Evolutionary conservation across 2,329 filamentous ascomycete genomes (phyloP).

Genomic region (Myriosclerotinia curreyana): DNA sequence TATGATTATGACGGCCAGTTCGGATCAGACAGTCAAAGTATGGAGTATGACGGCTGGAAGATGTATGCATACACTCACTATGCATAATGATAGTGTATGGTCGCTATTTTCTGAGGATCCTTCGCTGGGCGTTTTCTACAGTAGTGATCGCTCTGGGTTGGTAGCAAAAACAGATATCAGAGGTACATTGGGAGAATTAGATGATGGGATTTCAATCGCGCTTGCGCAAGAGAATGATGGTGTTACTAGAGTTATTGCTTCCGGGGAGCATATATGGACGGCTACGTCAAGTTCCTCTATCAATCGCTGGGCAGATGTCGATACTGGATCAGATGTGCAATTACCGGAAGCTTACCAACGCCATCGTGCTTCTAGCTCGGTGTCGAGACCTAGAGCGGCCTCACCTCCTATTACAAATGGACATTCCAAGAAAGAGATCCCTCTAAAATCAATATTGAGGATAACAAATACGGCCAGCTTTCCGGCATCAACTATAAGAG

Average conservation of each 20-base stretch:
- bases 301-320: slow-evolving; percentile 74
- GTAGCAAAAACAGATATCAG: slow-evolving; percentile 96
- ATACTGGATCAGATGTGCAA: slow-evolving; percentile 70
- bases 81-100: slow-evolving; percentile 99
- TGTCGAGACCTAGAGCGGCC: slow-evolving; percentile 42
- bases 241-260: slow-evolving; percentile 62
- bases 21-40: slow-evolving; percentile 95
- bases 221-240: slow-evolving; percentile 88
- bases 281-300: slow-evolving; percentile 72
- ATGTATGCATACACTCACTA: slow-evolving; percentile 97
- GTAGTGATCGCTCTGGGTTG: slow-evolving; percentile 84
- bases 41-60: slow-evolving; percentile 95
- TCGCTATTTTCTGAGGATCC: slow-evolving; percentile 88
- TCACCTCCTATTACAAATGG: slow-evolving; percentile 41
- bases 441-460: slow-evolving; percentile 72
- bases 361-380: slow-evolving; percentile 48
- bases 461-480: slow-evolving; percentile 83
- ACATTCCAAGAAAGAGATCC: slow-evolving; percentile 61
- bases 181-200: slow-evolving; percentile 66
- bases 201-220: slow-evolving; percentile 87
- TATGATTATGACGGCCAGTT: slow-evolving; percentile 88
- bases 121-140: slow-evolving; percentile 86
- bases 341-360: slow-evolving; percentile 53
- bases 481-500: slow-evolving; percentile 52
- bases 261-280: slow-evolving; percentile 60